Conservation (phyloP, 1,284 basidiomycete species). For the Naganishia sp. region DNA sequence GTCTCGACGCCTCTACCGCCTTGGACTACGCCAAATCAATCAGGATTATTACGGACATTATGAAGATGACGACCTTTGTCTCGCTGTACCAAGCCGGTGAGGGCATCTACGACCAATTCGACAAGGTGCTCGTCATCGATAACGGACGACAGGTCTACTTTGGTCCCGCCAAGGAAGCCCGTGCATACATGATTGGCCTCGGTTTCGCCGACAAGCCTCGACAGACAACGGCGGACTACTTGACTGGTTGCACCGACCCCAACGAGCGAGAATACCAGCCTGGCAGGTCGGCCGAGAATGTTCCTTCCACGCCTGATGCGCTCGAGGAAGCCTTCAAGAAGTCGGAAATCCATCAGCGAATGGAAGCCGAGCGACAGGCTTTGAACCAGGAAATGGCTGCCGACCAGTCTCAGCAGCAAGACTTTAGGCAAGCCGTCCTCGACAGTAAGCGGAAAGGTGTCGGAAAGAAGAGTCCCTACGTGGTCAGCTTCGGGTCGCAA, state of each 20-base stretch:
- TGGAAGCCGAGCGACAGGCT: conserved; percentile 61
- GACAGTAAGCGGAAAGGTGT: conserved; percentile 82
- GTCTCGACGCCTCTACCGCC: conserved; percentile 63
- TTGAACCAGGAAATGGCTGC: conserved; percentile 69
- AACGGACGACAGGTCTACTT: conserved; percentile 61
- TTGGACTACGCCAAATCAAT: conserved; percentile 62
- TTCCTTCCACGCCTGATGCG: conserved; percentile 70
- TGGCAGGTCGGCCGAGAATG: conserved; percentile 61
- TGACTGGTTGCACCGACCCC: conserved; percentile 68
- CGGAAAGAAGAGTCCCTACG: conserved; percentile 81
- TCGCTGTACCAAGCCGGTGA: conserved; percentile 63
- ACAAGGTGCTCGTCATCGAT: conserved; percentile 64
- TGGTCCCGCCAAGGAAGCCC: conserved; percentile 58
- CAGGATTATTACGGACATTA: conserved; percentile 60
- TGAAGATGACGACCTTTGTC: conserved; percentile 55
- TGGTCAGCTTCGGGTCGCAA: conserved; percentile 74
- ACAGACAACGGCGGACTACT: conserved; percentile 68
- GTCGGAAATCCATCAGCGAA: conserved; percentile 60
- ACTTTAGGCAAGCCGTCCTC: conserved; percentile 72
- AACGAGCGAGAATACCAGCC: conserved; percentile 64
- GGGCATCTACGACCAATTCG: conserved; percentile 69
- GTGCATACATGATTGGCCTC: conserved; percentile 58
- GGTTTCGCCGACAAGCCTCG: conserved; percentile 56
- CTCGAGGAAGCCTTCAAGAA: conserved; percentile 70
- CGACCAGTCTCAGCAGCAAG: conserved; percentile 64